Conservation (phyloP, 306 rosid genomes). For the Pyrus pyrifolia region DNA sequence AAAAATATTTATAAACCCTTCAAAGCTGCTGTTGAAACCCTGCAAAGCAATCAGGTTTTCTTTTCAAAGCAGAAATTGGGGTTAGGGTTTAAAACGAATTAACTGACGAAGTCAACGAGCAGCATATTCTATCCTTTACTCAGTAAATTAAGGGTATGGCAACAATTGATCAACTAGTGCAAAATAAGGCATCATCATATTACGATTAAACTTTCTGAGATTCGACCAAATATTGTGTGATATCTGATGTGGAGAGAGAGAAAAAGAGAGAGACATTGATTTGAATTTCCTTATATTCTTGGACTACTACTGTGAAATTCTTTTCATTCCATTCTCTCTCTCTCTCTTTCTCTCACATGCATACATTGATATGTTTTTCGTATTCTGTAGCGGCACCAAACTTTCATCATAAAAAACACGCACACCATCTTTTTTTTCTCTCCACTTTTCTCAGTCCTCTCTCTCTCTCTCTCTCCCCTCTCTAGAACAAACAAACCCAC, state of each 20-base stretch:
- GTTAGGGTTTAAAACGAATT: constrained; percentile 4
- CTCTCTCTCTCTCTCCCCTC: constrained; percentile 18
- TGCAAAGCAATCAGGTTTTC: constrained; percentile 8
- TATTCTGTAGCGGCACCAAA: constrained; percentile 22
- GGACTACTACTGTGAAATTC: constrained; percentile 19
- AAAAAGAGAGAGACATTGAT: background rate
- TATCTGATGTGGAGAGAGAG: background rate
- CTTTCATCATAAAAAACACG: constrained; percentile 1
- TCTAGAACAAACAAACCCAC: background rate
- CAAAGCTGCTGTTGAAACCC: background rate
- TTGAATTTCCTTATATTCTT: constrained; percentile 22
- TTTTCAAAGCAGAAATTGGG: background rate
- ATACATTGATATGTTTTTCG: background rate
- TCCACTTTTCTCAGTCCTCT: constrained; percentile 24
- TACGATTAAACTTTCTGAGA: background rate
- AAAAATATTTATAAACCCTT: too few species aligned
- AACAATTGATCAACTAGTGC: background rate
- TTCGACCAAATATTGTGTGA: background rate
- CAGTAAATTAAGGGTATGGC: background rate
- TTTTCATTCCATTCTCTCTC: background rate
- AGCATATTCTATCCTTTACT: background rate
- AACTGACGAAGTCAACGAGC: background rate
- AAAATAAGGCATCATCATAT: background rate
- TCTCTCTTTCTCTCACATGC: background rate
- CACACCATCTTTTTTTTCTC: constrained; percentile 16